Evolutionary conservation across 2,329 filamentous ascomycete species (phyloP), one percentile per base, ranked within the genome.

Genomic region (Zasmidium angulare): DNA sequence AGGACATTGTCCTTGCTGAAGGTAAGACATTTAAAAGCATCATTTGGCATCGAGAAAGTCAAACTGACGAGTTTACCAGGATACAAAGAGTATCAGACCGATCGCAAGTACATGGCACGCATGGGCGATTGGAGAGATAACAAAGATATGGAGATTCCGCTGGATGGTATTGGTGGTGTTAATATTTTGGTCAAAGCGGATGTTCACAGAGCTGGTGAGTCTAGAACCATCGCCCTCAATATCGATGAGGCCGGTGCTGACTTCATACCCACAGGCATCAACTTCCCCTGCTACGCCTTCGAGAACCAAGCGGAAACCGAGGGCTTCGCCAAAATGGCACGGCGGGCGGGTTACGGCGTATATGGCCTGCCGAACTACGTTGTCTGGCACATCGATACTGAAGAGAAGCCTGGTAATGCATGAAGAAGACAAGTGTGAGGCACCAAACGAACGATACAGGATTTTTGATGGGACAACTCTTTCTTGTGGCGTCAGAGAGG

Each of bases 301-400:
- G 95, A 99, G 75, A 98, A 99, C 77, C 95, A 99, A 79, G 95
- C 95, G 64, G 95, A 99, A 78, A 99, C 95, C 3, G 95, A 99
- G 78, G 95, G 95, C 6, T 99, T 99, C 72, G 95, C 95, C 40
- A 96, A 96, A 76, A 99, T 99, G 95, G 95, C 95, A 60, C 97
- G 96, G 80, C 84, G 92, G 64, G 95, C 95, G 19, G 95, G 95
- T 48, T 98, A 97, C 74, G 84, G 91, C 71, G 95, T 99, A 23
- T 85, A 91, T 67, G 95, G 95, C 49, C 81, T 99, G 57, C 95
- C 93, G 46, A 99, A 99, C 76, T 99, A 99, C 74, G 88, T 99
- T 53, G 93, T 99, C 60, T 99, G 95, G 95, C 95, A 99, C 74
- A 90, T 96, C 70, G 95, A 99, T 75, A 99, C 95, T 1, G 86